Base-by-base conservation (phyloP, 257 asterid species). In the Solanum arcanum region DNA sequence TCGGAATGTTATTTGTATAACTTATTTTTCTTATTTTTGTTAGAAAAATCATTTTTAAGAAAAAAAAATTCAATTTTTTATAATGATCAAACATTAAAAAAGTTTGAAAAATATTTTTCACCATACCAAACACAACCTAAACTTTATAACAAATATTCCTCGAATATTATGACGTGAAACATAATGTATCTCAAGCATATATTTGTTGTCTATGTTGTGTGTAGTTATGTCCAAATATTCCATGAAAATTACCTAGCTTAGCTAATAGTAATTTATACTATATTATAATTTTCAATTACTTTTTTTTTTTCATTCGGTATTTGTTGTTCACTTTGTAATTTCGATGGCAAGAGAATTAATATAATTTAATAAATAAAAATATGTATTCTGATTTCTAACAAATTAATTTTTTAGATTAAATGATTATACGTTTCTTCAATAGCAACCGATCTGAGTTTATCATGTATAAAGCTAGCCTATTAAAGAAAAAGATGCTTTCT, bases 391-490 rank as follows among this genome's bases (percentile, higher is more conserved):
- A 20, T 56, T 2, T 56, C 1, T 56, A 56, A 56, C 1, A 7
- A 20, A 56, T 2, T 56, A 20, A 56, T 0, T 2, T 20, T 56
- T 56, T 20, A 20, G 0, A 56, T 56, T 18, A 56, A 20, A 20
- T 56, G 0, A 20, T 56, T 1, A 56, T 5, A 56, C 11, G 3
- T 16, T 11, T 18, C 64, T 56, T 3, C 0, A 56, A 20, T 20
- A 56, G 2, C 0, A 1, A 56, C 0, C 0, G 21, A 20, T 5
- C 5, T 6, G 2, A 56, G 3, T 56, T 56, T 20, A 7, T 56
- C 3, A 7, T 7, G 0, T 20, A 20, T 4, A 56, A 56, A 18
- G 64, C n/a, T 2, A 52, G 62, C 25, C 25, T 56, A 56, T 56
- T 18, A 56, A 3, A 20, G 12, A 4, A 56, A 6, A 56, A 20